These are phyloP conservation scores for Corylus avellana DNA, from an alignment of 306 rosid genomes.

Conservation along the genomic window DNA sequence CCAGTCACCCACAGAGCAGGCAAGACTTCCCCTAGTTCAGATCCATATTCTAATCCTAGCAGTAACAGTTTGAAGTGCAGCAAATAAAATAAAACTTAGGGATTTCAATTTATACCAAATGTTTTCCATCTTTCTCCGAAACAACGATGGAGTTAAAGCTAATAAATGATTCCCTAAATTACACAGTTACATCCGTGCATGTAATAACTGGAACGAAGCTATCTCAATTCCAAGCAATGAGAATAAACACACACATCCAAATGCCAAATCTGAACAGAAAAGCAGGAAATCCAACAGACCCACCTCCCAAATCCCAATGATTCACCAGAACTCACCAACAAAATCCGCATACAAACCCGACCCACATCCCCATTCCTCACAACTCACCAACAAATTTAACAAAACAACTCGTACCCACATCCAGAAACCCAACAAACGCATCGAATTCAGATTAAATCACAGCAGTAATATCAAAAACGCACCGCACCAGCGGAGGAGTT, in stretches of 20 bases:
- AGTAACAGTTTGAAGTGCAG: neutral
- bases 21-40: neutral
- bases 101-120: neutral
- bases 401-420: slow-evolving; percentile 19
- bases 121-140: neutral
- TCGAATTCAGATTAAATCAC: neutral
- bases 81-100: neutral
- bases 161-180: slow-evolving; percentile 3
- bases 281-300: neutral
- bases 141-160: neutral
- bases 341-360: neutral
- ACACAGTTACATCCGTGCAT: neutral
- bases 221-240: neutral
- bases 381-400: neutral
- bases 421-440: slow-evolving; percentile 4
- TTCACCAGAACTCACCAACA: slow-evolving; percentile 8
- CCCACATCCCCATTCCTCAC: neutral
- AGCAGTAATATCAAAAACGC: slow-evolving; percentile 7
- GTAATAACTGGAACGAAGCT: neutral
- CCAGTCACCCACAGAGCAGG: neutral
- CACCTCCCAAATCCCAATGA: neutral
- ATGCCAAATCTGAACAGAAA: slow-evolving; percentile 1
- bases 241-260: neutral
- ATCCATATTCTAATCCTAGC: slow-evolving; percentile 6
- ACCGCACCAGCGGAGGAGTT: slow-evolving; percentile 82